phyloP scores from a whole-genome alignment of 2,329 filamentous ascomycete genomes.

The Botryotinia globosa region DNA sequence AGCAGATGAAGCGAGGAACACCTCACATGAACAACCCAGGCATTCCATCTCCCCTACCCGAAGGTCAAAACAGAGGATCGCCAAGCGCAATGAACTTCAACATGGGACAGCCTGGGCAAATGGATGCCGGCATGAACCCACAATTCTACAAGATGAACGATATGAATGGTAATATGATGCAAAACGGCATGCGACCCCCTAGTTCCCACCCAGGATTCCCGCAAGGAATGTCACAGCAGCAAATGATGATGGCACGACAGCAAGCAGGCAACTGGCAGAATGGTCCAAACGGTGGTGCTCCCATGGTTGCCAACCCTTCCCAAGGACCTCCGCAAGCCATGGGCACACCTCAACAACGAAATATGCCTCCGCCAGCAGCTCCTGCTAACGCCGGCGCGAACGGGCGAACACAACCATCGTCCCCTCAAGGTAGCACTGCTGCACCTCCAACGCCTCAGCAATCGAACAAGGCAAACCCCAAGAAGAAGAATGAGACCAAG shows the following conservation, averaged over 20 bases:
- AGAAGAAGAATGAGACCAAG: conserved; percentile 84
- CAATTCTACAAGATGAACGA: conserved; percentile 54
- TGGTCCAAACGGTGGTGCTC: conserved; percentile 38
- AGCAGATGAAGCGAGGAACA: conserved; percentile 76
- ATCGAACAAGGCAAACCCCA: conserved; percentile 68
- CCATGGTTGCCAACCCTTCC: conserved; percentile 47
- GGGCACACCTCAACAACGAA: conserved; percentile 69
- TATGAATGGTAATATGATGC: conserved; percentile 59
- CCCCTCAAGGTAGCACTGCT: conserved; percentile 59
- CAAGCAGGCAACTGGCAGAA: conserved; percentile 36
- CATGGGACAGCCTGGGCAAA: conserved; percentile 47
- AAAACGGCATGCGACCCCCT: conserved; percentile 64
- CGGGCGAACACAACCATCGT: conserved; percentile 57
- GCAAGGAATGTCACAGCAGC: conserved; percentile 52
- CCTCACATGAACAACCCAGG: conserved; percentile 68
- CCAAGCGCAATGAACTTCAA: conserved; percentile 65
- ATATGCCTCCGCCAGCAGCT: conserved; percentile 66
- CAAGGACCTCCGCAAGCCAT: conserved; percentile 42
- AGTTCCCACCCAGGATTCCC: conserved; percentile 63
- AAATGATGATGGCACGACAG: conserved; percentile 55
- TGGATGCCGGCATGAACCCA: conserved; percentile 61
- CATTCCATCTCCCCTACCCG: conserved; percentile 69
- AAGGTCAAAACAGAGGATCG: conserved; percentile 66
- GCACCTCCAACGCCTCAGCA: conserved; percentile 77
- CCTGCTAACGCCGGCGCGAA: conserved; percentile 52